Percentiles rank a stretch among this genome's conserved stretches.
Conservation (phyloP, 2,329 filamentous ascomycete genomes). For the Gyromitra esculenta region DNA sequence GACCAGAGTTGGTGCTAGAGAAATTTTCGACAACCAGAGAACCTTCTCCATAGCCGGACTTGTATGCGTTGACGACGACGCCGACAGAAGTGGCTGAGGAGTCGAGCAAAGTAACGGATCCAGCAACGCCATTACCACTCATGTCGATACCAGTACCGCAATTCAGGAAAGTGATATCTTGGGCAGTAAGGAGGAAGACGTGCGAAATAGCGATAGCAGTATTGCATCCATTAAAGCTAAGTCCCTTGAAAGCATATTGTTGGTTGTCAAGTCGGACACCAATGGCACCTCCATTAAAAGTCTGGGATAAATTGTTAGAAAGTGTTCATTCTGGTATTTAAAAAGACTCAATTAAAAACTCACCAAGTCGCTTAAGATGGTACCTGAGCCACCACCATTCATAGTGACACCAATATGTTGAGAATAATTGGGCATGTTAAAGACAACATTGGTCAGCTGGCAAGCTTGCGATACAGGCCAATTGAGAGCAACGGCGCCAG, state of each 20-base stretch:
- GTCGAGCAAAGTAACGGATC: slow-evolving; percentile 69
- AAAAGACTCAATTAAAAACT: neutral
- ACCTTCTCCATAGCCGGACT: slow-evolving; percentile 29
- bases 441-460: slow-evolving; percentile 49
- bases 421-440: slow-evolving; percentile 45
- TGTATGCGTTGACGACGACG: slow-evolving; percentile 36
- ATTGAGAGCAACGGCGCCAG: slow-evolving; percentile 43
- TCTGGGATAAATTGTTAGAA: slow-evolving; percentile 15
- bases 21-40: slow-evolving; percentile 44
- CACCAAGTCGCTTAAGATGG: slow-evolving; percentile 39
- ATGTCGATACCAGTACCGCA: slow-evolving; percentile 77
- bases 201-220: slow-evolving; percentile 72
- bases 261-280: slow-evolving; percentile 72
- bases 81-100: slow-evolving; percentile 55
- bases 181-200: slow-evolving; percentile 80
- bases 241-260: slow-evolving; percentile 80
- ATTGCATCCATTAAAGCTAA: slow-evolving; percentile 81
- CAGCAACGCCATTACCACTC: slow-evolving; percentile 63
- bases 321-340: neutral
- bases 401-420: slow-evolving; percentile 41
- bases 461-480: slow-evolving; percentile 54
- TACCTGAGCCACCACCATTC: slow-evolving; percentile 35
- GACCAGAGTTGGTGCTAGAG: slow-evolving; percentile 27
- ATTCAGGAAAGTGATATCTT: slow-evolving; percentile 76
- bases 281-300: slow-evolving; percentile 70